Percentiles rank a stretch among this genome's conserved stretches.
Evolutionary conservation across 2,329 filamentous ascomycete species (phyloP).

Genomic region (Colletotrichum lindemuthianum): DNA sequence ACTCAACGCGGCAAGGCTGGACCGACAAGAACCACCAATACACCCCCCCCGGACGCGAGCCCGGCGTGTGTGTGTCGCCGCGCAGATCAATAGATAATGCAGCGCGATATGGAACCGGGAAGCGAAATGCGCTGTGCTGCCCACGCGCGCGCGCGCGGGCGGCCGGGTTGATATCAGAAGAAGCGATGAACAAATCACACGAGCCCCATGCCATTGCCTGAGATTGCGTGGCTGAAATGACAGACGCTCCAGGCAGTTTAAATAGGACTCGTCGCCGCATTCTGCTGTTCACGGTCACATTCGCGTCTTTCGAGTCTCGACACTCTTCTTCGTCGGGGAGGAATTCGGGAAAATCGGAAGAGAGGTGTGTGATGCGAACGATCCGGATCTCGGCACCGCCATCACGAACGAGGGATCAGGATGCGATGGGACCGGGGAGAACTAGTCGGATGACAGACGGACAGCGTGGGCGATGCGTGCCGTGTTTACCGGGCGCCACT

Average conservation of each 20-base stretch:
- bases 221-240: too few species aligned
- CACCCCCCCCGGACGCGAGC: slow-evolving; percentile 20
- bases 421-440: not conserved
- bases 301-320: too few species aligned
- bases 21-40: not conserved
- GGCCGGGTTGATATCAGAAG: not conserved
- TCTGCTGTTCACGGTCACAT: too few species aligned
- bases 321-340: too few species aligned
- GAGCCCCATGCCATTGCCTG: too few species aligned
- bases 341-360: too few species aligned
- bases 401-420: slow-evolving; percentile 2
- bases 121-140: not conserved
- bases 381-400: slow-evolving; percentile 28
- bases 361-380: not conserved
- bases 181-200: too few species aligned
- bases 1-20: slow-evolving; percentile 24
- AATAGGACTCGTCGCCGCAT: too few species aligned
- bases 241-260: too few species aligned
- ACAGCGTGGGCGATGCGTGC: slow-evolving; percentile 7
- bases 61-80: not conserved
- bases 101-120: slow-evolving; percentile 22
- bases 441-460: not conserved
- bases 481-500: slow-evolving; percentile 12
- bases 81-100: slow-evolving; percentile 36
- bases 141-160: not conserved